Evolutionary conservation across 2,329 filamentous ascomycete species (phyloP).

Genomic region (Cytospora chrysosperma): DNA sequence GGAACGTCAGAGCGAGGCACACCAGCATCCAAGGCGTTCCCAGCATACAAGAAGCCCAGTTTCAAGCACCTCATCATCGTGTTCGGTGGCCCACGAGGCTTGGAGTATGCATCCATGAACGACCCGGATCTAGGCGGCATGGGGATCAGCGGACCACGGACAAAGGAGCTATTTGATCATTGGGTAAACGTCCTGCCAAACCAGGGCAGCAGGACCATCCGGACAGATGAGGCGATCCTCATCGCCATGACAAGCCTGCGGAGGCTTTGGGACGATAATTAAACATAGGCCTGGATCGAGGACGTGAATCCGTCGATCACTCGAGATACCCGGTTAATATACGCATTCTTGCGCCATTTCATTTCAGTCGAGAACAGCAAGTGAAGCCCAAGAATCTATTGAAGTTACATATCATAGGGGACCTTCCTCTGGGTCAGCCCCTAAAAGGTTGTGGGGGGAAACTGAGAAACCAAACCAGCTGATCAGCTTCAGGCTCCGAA

Average conservation of each 20-base stretch:
- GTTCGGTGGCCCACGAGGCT: conserved; percentile 76
- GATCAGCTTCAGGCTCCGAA: background rate
- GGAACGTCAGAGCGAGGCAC: conserved; percentile 78
- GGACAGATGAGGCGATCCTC: conserved; percentile 81
- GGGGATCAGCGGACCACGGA: conserved; percentile 63
- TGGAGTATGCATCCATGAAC: conserved; percentile 72
- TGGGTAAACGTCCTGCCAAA: conserved; percentile 81
- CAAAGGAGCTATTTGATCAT: conserved; percentile 73
- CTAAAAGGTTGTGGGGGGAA: background rate
- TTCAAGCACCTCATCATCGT: conserved; percentile 76
- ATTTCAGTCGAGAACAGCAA: background rate
- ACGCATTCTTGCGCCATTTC: background rate
- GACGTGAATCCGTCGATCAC: background rate
- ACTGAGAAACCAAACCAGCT: background rate
- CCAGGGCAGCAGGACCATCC: conserved; percentile 78
- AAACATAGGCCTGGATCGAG: background rate
- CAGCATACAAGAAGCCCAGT: conserved; percentile 40
- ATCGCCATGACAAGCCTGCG: conserved; percentile 71
- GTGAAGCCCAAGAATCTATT: background rate
- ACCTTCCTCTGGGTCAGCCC: background rate
- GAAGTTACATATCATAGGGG: background rate
- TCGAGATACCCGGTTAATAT: background rate
- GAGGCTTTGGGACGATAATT: conserved; percentile 49
- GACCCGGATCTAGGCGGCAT: conserved; percentile 55
- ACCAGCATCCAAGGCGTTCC: conserved; percentile 48